Evolutionary conservation across 257 asterid genomes (phyloP).

Genomic region (Thymus mandschuricus): DNA sequence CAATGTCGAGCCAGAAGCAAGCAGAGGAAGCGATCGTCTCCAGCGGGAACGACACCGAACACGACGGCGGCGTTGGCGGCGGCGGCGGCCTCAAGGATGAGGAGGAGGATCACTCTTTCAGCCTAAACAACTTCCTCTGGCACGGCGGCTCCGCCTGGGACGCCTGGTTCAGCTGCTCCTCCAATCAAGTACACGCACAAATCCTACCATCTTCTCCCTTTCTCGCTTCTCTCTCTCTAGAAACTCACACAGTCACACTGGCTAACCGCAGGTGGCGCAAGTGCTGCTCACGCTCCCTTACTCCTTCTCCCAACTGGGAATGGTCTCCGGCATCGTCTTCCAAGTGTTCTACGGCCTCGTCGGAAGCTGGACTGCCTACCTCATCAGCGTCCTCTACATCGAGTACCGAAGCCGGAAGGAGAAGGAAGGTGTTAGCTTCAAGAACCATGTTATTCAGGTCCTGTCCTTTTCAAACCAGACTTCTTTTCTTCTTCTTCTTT

Average conservation of each 20-base stretch:
- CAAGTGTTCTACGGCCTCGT: conserved; percentile 76
- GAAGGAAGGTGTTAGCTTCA: conserved; percentile 80
- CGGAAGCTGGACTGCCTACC: conserved; percentile 94
- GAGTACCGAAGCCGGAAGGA: conserved; percentile 86
- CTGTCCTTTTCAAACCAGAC: no score
- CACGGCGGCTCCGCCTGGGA: conserved; percentile 92
- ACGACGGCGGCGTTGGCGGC: conserved; percentile 41
- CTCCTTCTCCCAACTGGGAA: conserved; percentile 84
- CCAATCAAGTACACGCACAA: conserved; percentile 55
- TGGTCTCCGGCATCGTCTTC: conserved; percentile 67
- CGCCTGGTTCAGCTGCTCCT: conserved; percentile 95
- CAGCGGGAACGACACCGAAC: conserved; percentile 42
- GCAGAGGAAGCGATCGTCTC: conserved; percentile 77
- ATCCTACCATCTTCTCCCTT: no score
- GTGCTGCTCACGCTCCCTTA: conserved; percentile 87
- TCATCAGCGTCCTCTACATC: conserved; percentile 72
- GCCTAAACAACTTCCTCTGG: conserved; percentile 66
- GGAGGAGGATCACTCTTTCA: conserved; percentile 41
- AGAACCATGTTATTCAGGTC: conserved; percentile 87
- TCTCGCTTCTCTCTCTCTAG: conserved; percentile 7
- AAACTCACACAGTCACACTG: no score
- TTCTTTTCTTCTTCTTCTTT: no score
- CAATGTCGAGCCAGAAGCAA: conserved; percentile 68
- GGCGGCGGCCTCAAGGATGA: conserved; percentile 41
- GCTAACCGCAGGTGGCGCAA: conserved; percentile 62